Percentiles rank a stretch among this genome's conserved stretches.
phyloP scores from a whole-genome alignment of 306 rosid genomes.

The Heteromeles arbutifolia region DNA sequence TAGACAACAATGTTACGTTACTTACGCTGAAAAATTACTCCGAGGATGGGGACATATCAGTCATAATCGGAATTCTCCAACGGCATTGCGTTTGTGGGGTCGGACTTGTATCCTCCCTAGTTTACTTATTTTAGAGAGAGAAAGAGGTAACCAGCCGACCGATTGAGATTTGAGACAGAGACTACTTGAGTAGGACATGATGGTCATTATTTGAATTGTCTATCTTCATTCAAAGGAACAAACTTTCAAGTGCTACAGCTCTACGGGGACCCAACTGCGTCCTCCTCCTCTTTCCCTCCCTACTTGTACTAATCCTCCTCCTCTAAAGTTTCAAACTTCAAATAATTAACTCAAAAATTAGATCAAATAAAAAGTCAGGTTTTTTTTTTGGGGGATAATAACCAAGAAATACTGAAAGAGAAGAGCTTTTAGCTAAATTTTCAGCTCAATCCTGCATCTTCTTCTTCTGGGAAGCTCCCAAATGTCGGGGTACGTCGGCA shows the following conservation, averaged over 20 bases:
- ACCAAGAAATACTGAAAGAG: not conserved
- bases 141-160: not conserved
- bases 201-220: slow-evolving; percentile 58
- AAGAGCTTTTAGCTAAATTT: not conserved
- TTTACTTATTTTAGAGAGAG: not conserved
- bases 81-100: slow-evolving; percentile 10
- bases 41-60: not conserved
- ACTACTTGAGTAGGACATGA: slow-evolving; percentile 12
- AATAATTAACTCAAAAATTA: not conserved
- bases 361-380: not conserved
- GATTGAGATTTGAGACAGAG: slow-evolving; percentile 5
- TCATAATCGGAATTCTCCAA: slow-evolving; percentile 22
- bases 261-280: slow-evolving; percentile 49
- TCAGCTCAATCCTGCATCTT: not conserved
- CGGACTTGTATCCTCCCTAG: not conserved
- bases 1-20: too few relatives aligned
- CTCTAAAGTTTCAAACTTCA: not conserved
- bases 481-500: slow-evolving; percentile 83
- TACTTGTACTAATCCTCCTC: not conserved
- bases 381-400: not conserved
- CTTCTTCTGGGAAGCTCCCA: not conserved
- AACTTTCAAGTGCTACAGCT: slow-evolving; percentile 68
- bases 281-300: not conserved
- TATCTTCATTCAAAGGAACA: slow-evolving; percentile 17
- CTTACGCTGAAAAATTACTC: too few relatives aligned